These are phyloP conservation scores for Populus nigra DNA, from an alignment of 345 rosid genomes.

Conservation along the genomic window DNA sequence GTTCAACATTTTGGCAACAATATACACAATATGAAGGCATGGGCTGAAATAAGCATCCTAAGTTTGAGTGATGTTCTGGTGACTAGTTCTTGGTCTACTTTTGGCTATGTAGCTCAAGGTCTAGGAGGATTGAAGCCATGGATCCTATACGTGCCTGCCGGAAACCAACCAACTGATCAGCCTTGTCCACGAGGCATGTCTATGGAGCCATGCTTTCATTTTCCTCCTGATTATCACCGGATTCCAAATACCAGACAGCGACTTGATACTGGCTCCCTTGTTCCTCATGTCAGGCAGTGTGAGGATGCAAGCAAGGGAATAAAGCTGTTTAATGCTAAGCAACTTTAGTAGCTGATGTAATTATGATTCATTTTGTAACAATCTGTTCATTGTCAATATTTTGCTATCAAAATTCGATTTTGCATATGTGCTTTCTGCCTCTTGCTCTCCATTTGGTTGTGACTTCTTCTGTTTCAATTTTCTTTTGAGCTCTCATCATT, in stretches of 20 bases:
- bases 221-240: neutral
- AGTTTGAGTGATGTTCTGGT: constrained; percentile 26
- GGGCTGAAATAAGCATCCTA: constrained; percentile 24
- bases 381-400: neutral
- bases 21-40: constrained; percentile 20
- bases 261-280: neutral
- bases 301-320: neutral
- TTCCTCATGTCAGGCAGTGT: constrained; percentile 4
- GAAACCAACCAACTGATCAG: neutral
- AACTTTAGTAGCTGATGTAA: neutral
- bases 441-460: neutral
- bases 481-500: neutral
- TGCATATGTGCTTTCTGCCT: neutral
- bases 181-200: neutral
- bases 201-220: constrained; percentile 12
- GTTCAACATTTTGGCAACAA: constrained; percentile 16
- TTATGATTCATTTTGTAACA: neutral
- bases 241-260: neutral
- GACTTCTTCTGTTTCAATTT: neutral
- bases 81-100: constrained; percentile 25
- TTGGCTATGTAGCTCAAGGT: constrained; percentile 29
- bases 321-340: neutral
- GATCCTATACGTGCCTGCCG: constrained; percentile 11
- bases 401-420: neutral
- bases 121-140: constrained; percentile 25